Percentiles rank a stretch among this genome's conserved stretches.
Evolutionary conservation across 2,329 filamentous ascomycete genomes (phyloP).

Genomic region (Pseudogymnoascus sp.): DNA sequence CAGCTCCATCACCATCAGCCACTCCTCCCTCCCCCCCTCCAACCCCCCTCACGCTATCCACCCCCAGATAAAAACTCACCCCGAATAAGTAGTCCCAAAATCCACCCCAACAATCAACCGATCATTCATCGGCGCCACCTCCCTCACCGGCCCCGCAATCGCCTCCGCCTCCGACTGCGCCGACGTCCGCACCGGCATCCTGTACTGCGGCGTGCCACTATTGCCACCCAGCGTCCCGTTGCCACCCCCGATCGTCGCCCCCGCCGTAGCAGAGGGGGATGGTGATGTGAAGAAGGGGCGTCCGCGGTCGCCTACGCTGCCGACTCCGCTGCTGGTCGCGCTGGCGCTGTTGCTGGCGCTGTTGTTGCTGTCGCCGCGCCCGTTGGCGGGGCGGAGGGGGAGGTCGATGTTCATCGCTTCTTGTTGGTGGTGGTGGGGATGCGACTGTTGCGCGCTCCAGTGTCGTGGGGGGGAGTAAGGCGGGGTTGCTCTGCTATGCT

Average conservation of each 20-base stretch:
- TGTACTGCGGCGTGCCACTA: neutral
- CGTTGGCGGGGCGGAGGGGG: slow-evolving; percentile 22
- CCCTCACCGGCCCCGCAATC: slow-evolving; percentile 50
- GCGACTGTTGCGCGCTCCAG: neutral
- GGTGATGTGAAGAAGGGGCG: slow-evolving; percentile 34
- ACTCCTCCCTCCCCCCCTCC: neutral
- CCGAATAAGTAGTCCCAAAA: slow-evolving; percentile 78
- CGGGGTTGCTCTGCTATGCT: neutral
- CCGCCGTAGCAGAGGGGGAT: too few relatives aligned
- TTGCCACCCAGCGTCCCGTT: neutral
- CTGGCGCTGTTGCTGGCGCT: neutral
- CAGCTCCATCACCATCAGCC: slow-evolving; percentile 7
- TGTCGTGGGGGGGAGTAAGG: neutral
- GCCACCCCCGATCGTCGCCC: too few relatives aligned
- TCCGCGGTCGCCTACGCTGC: neutral
- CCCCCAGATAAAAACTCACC: slow-evolving; percentile 48
- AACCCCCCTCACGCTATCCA: too few relatives aligned
- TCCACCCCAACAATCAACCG: slow-evolving; percentile 70
- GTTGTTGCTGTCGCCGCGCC: slow-evolving; percentile 16
- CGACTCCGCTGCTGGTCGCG: neutral
- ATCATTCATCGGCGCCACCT: slow-evolving; percentile 46
- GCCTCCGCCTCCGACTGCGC: slow-evolving; percentile 34
- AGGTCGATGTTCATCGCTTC: slow-evolving; percentile 26
- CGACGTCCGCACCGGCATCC: neutral
- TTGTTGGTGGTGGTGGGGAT: neutral